Conservation (phyloP, 1,284 basidiomycete genomes). For the Microbotryum silenes-acaulis region DNA sequence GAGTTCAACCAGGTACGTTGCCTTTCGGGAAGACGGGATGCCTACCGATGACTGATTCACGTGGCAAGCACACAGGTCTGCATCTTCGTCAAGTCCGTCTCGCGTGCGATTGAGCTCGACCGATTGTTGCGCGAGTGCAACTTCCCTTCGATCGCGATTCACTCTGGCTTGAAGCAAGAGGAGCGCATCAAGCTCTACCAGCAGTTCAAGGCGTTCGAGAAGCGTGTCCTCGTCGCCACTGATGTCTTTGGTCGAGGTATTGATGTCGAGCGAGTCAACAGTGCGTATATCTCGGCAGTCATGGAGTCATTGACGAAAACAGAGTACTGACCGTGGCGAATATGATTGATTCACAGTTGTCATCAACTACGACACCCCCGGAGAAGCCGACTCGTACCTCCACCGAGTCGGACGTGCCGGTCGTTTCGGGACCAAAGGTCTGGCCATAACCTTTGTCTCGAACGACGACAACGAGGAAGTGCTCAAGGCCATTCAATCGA, state of each 20-base stretch:
- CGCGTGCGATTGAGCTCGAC: constrained; percentile 92
- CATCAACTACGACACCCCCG: constrained; percentile 64
- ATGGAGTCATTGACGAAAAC: background rate
- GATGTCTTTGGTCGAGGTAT: constrained; percentile 97
- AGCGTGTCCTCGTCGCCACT: constrained; percentile 84
- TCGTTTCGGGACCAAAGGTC: constrained; percentile 98
- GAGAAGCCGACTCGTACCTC: constrained; percentile 95
- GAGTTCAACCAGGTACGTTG: constrained; percentile 90
- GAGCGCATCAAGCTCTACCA: constrained; percentile 97
- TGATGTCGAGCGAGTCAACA: constrained; percentile 95
- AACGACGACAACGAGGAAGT: constrained; percentile 88
- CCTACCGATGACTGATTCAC: background rate
- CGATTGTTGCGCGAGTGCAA: constrained; percentile 94
- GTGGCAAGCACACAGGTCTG: constrained; percentile 60
- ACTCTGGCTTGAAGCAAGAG: constrained; percentile 87
- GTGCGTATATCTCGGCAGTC: constrained; percentile 56
- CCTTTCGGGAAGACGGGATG: background rate
- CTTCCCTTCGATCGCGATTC: constrained; percentile 96
- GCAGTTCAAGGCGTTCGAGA: constrained; percentile 99
- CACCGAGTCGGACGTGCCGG: constrained; percentile 99
- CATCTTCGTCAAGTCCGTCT: constrained; percentile 98
- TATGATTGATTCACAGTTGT: constrained; percentile 5
- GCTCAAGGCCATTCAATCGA: constrained; percentile 78
- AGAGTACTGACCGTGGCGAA: background rate
- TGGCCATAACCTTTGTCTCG: constrained; percentile 95